A percentile compares a stretch with the other conserved stretches of the same genome.
Conservation (phyloP, 495 filamentous ascomycete genomes). For the Aspergillus sclerotiicarbonarius region DNA sequence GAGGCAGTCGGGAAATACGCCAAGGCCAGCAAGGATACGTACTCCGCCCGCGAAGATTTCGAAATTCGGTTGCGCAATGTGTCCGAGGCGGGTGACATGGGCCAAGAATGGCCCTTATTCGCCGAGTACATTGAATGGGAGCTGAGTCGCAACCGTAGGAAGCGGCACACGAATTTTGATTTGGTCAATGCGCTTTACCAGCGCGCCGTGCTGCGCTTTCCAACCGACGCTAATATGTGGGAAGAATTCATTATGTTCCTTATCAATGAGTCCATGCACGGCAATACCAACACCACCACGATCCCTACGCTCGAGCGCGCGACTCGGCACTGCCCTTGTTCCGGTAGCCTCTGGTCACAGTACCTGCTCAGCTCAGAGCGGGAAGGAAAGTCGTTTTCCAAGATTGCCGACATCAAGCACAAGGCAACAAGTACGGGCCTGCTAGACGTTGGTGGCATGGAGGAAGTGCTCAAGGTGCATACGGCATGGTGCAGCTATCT, state of each 20-base stretch:
- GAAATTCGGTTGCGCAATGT: conserved; percentile 68
- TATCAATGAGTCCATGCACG: conserved; percentile 44
- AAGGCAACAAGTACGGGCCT: conserved; percentile 80
- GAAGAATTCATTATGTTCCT: conserved; percentile 78
- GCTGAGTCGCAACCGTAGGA: conserved; percentile 54
- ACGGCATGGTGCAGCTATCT: conserved; percentile 92
- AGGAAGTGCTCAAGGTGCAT: conserved; percentile 83
- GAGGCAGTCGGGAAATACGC: conserved; percentile 58
- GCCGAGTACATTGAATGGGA: conserved; percentile 85
- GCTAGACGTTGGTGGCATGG: conserved; percentile 71
- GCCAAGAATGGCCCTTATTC: conserved; percentile 57
- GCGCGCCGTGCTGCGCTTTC: conserved; percentile 66
- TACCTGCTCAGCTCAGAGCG: conserved; percentile 81
- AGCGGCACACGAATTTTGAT: conserved; percentile 54
- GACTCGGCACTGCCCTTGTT: conserved; percentile 88
- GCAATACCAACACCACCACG: conserved; percentile 34
- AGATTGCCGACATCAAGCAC: conserved; percentile 87
- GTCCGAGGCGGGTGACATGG: conserved; percentile 53
- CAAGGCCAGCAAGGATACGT: conserved; percentile 66
- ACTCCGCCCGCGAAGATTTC: conserved; percentile 63
- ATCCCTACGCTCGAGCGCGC: conserved; percentile 67
- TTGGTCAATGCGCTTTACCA: conserved; percentile 75
- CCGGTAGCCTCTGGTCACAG: conserved; percentile 84
- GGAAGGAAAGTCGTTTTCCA: conserved; percentile 67
- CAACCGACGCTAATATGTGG: conserved; percentile 71